A percentile compares a stretch with the other conserved stretches of the same genome.
These are phyloP conservation scores for Stagonosporopsis chrysanthemi DNA, from an alignment of 2,329 filamentous ascomycete species.

Conservation along the genomic window DNA sequence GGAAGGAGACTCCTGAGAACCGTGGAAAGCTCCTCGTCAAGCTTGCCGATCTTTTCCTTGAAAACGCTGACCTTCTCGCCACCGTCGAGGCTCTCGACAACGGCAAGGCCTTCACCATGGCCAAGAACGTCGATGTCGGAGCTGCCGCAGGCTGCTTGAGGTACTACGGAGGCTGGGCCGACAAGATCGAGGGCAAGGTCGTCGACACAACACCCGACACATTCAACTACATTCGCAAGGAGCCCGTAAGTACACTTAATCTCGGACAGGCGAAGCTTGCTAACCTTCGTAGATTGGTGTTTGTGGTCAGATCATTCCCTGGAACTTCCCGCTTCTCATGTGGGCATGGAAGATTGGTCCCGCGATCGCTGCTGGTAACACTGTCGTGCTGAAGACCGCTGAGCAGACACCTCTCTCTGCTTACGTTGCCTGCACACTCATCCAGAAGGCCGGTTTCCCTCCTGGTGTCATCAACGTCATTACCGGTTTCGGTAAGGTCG, in stretches of 20 bases:
- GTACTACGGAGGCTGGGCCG: constrained; percentile 90
- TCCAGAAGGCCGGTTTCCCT: constrained; percentile 81
- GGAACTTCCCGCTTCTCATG: constrained; percentile 88
- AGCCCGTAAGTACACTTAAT: constrained; percentile 64
- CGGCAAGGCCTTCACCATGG: constrained; percentile 80
- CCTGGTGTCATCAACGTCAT: constrained; percentile 78
- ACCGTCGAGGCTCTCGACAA: constrained; percentile 89
- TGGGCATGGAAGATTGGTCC: constrained; percentile 82
- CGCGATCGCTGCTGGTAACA: constrained; percentile 76
- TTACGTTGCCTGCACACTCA: constrained; percentile 68
- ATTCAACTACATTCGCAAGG: constrained; percentile 83
- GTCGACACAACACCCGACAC: constrained; percentile 79
- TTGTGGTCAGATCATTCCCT: constrained; percentile 87
- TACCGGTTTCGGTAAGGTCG: constrained; percentile 79
- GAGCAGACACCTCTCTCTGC: constrained; percentile 78
- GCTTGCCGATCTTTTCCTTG: constrained; percentile 81
- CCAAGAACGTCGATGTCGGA: constrained; percentile 73
- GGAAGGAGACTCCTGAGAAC: constrained; percentile 70
- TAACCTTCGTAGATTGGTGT: constrained; percentile 67
- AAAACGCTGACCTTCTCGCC: constrained; percentile 78
- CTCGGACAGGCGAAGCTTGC: neutral
- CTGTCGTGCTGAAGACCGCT: constrained; percentile 75
- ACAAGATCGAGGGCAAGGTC: constrained; percentile 90
- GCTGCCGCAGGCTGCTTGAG: constrained; percentile 74
- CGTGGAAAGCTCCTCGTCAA: constrained; percentile 75